Conservation (phyloP, 1,139 yeast species). For the Blastobotrys malaysiensis region DNA sequence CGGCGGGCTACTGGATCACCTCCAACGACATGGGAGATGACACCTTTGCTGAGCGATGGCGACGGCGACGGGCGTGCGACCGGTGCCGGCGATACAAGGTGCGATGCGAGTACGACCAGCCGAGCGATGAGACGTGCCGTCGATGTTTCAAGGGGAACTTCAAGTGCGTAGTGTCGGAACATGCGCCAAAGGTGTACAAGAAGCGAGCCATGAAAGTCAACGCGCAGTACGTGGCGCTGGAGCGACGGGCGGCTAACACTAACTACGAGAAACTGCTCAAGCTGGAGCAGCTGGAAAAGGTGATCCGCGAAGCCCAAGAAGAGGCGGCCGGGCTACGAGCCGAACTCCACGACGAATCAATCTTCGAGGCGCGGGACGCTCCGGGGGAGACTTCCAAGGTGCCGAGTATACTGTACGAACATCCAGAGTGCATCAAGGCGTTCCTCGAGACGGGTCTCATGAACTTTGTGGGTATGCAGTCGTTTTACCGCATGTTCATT, state of each 20-base stretch:
- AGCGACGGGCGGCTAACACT: slow-evolving; percentile 1
- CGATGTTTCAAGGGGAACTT: slow-evolving; percentile 42
- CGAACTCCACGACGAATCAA: not conserved
- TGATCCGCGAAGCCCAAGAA: slow-evolving; percentile 3
- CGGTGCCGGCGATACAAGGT: slow-evolving; percentile 52
- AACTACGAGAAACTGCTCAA: slow-evolving; percentile 4
- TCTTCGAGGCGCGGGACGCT: not conserved
- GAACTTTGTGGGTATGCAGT: not conserved
- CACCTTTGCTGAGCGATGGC: slow-evolving; percentile 30
- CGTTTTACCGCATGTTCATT: not conserved
- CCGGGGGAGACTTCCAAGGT: not conserved
- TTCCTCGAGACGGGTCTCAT: slow-evolving; percentile 5
- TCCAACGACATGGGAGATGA: not conserved
- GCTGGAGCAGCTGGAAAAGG: slow-evolving; percentile 5
- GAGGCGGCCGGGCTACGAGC: slow-evolving; percentile 4
- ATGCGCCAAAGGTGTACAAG: slow-evolving; percentile 7
- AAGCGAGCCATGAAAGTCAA: not conserved
- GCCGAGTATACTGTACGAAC: not conserved
- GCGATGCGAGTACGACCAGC: slow-evolving; percentile 50
- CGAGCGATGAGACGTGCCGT: slow-evolving; percentile 42
- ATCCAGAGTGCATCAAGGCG: slow-evolving; percentile 1
- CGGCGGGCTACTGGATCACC: no score
- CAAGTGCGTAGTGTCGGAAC: slow-evolving; percentile 5
- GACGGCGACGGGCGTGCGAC: slow-evolving; percentile 51
- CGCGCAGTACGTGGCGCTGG: slow-evolving; percentile 2